These are phyloP conservation scores for Iris macrosiphon DNA, from an alignment of 106 monocot species.

Conservation along the genomic window DNA sequence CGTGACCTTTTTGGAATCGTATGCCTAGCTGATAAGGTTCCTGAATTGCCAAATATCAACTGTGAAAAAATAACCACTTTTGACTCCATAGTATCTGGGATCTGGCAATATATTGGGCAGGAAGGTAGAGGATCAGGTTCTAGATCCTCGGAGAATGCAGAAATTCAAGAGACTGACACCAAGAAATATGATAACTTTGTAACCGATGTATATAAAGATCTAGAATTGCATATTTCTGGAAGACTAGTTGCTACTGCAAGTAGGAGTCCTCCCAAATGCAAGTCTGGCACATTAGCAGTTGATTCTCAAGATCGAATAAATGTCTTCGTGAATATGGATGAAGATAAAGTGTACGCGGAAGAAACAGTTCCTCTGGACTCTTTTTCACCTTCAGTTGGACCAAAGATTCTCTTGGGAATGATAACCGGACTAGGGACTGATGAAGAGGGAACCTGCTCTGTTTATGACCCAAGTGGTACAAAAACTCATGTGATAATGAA, in stretches of 20 bases:
- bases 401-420: constrained; percentile 48
- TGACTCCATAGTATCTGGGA: constrained; percentile 7
- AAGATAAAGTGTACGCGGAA: constrained; percentile 1
- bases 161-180: constrained; percentile 11
- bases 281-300: neutral
- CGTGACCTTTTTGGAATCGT: constrained; percentile 86
- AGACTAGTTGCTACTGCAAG: constrained; percentile 62
- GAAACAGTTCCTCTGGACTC: neutral
- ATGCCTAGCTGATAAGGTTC: constrained; percentile 35
- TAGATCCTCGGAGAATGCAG: neutral
- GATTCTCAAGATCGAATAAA: constrained; percentile 65
- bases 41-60: constrained; percentile 30
- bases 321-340: constrained; percentile 47
- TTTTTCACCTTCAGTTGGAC: constrained; percentile 11
- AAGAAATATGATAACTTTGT: neutral
- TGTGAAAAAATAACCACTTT: constrained; percentile 26
- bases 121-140: constrained; percentile 4
- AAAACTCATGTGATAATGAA: constrained; percentile 89
- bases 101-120: constrained; percentile 7
- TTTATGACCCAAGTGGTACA: constrained; percentile 49
- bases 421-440: constrained; percentile 69
- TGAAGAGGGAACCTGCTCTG: constrained; percentile 80
- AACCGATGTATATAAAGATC: constrained; percentile 58
- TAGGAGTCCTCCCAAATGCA: constrained; percentile 37
- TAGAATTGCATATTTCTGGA: constrained; percentile 75